Base-by-base conservation (phyloP, 768 basidiomycete genomes). In the Floccularia luteovirens region DNA sequence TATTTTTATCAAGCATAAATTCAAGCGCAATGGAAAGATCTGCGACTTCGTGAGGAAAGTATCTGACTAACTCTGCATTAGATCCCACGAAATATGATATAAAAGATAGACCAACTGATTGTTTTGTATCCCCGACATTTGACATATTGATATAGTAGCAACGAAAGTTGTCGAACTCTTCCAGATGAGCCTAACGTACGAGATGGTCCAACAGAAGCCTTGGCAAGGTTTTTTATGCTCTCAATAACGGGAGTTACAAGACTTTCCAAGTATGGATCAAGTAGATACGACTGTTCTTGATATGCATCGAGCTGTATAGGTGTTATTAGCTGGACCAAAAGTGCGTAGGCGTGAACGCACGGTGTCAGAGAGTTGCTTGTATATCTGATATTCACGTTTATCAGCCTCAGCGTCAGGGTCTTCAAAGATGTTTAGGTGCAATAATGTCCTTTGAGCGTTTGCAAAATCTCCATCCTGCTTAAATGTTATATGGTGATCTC, bases 81-180 rank as follows among this genome's bases (percentile, higher is more conserved):
- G 42, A 38, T 24, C 19, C 23, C 12, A 24, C 23, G 16, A 10
- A 41, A 28, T 14, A 34, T 17, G 32, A 38, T 47, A 31, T 19
- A 25, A 19, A 36, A 48, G 36, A 38, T 44, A 25, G 30, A 72
- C 82, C 66, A 50, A 94, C 94, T 79, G 63, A 94, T 85, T 1
- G 82, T 82, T 65, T 97, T 97, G 59, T 84, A 79, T 25, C 94
- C 92, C 38, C 96, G 74, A 37, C 79, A 87, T 58, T 92, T 97
- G 59, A 88, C 73, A 51, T 90, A 83, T 55, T 69, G 66, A 57
- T 94, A 90, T 32, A 97, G 62, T 21, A 93, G 62, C 22, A 61
- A 55, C 1, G 82, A 69, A 17, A 89, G 52, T 40, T 75, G 68
- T 23, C 67, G 53, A 19, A 82, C 63, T 39, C 77, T 70, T 14